Base-by-base conservation (phyloP, 768 basidiomycete genomes). In the Ephemerocybe angulata region DNA sequence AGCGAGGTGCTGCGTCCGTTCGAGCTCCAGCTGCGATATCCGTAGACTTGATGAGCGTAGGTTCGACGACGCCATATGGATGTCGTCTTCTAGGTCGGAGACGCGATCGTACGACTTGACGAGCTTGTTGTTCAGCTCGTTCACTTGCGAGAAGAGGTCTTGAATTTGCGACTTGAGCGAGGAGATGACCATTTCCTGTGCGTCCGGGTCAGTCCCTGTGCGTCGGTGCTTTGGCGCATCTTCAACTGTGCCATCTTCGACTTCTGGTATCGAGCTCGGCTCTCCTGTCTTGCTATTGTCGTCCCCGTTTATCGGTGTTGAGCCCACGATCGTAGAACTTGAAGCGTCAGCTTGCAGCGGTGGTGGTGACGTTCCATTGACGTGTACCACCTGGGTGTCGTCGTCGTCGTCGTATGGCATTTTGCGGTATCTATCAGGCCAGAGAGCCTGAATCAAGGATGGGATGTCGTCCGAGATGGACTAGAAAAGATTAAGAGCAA, bases 81-180 rank as follows among this genome's bases (percentile, higher is more conserved):
- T 71, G 54, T 90, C 81, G 66, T 98, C 96, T 67, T 98, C 95
- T 49, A 99, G 80, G 76, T 92, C 87, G 17, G 94, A 94, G 28
- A 96, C 84, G 28, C 91, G 83, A 68, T 95, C 91, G 69, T 97
- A 96, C 2, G 90, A 91, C 57, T 84, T 78, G 57, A 99, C 93
- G 46, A 99, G 88, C 68, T 98, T 98, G 70, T 77, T 73, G 70
- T 98, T 98, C 59, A 98, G 86, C 65, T 90, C 83, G 25, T 86
- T 85, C 43, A 97, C 91, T 69, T 98, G 96, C 15, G 88, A 84
- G 65, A 92, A 86, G 41, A 98, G 78, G 66, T 97, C 90, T 47
- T 88, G 83, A 10, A 96, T 81, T 68, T 97, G 93, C 1, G 76
- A 65, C 21, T 92, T 87, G 27, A 98, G 76, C 0, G 91, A 87